A percentile compares a stretch with the other conserved stretches of the same genome.
phyloP scores from a whole-genome alignment of 2,329 filamentous ascomycete species.

The Lomentospora prolificans region DNA sequence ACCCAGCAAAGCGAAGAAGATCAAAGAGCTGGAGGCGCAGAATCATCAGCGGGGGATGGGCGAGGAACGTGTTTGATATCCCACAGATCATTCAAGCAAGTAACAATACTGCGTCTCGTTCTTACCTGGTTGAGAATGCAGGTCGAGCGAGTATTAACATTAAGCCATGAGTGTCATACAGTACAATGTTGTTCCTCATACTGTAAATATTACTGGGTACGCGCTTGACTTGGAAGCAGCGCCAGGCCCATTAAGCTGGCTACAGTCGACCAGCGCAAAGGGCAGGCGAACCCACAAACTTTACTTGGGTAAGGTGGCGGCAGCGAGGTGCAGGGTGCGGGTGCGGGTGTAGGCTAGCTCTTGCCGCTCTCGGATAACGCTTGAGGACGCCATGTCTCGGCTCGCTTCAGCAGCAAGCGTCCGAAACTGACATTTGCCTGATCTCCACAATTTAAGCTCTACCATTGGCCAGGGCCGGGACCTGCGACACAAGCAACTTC shows the following conservation, averaged over 20 bases:
- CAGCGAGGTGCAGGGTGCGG: not conserved
- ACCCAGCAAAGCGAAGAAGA: not conserved
- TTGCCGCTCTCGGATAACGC: not conserved
- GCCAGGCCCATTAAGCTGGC: too few relatives aligned
- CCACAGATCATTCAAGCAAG: not conserved
- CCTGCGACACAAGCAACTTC: conserved; percentile 3
- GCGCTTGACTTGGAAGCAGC: too few relatives aligned
- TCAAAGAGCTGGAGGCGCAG: not conserved
- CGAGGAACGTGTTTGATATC: not conserved
- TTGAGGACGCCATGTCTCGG: conserved; percentile 3
- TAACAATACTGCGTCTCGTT: not conserved
- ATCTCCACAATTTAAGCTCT: conserved; percentile 7
- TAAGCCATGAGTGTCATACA: too few relatives aligned
- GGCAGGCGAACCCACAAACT: too few relatives aligned
- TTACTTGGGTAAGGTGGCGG: too few relatives aligned
- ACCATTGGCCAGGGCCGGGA: not conserved
- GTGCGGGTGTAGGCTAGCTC: not conserved
- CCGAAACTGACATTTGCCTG: conserved; percentile 5
- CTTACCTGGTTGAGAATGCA: not conserved
- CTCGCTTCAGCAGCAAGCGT: conserved; percentile 1
- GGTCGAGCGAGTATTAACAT: not conserved
- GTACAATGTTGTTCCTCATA: not conserved
- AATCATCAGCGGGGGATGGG: not conserved
- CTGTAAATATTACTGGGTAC: not conserved
- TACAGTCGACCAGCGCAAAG: too few relatives aligned